These are phyloP conservation scores for Amborella trichopoda DNA, from an alignment of 164 flowering plant genomes.

Conservation along the genomic window DNA sequence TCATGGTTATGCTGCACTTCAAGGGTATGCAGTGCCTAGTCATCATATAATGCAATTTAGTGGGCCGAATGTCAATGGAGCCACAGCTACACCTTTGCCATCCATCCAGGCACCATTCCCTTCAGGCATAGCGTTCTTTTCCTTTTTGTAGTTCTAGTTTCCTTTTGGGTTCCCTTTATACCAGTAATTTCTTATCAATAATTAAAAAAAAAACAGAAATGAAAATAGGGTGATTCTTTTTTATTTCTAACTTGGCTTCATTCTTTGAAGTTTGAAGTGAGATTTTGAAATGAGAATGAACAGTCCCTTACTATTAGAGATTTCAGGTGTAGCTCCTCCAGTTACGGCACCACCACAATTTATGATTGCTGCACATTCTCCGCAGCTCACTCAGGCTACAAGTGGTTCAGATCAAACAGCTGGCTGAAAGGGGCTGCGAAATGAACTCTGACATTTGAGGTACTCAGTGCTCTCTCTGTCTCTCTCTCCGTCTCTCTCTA, in stretches of 20 bases:
- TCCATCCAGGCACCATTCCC: slow-evolving; percentile 67
- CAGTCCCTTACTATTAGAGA: slow-evolving; percentile 7
- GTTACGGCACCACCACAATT: slow-evolving; percentile 68
- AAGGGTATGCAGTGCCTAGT: slow-evolving; percentile 72
- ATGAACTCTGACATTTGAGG: slow-evolving; percentile 27
- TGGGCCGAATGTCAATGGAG: slow-evolving; percentile 54
- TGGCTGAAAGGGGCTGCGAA: slow-evolving; percentile 60
- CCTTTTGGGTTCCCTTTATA: neutral
- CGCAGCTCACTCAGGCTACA: slow-evolving; percentile 58
- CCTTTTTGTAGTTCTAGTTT: neutral
- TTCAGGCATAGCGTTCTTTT: slow-evolving; percentile 31
- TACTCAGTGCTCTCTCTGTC: slow-evolving; percentile 1
- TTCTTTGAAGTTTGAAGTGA: neutral
- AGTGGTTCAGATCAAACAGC: slow-evolving; percentile 81
- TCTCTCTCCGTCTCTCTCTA: too few species aligned
- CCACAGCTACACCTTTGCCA: slow-evolving; percentile 56
- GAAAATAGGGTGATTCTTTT: too few species aligned
- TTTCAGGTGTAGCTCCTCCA: slow-evolving; percentile 56
- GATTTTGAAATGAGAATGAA: neutral
- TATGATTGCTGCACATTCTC: slow-evolving; percentile 72
- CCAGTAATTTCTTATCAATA: too few species aligned
- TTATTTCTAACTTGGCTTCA: neutral
- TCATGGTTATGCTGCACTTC: slow-evolving; percentile 58
- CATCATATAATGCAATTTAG: slow-evolving; percentile 72
- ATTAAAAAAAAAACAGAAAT: too few species aligned